Base-by-base conservation (phyloP, 2,329 filamentous ascomycete genomes). In the Sporothrix euskadiensis region DNA sequence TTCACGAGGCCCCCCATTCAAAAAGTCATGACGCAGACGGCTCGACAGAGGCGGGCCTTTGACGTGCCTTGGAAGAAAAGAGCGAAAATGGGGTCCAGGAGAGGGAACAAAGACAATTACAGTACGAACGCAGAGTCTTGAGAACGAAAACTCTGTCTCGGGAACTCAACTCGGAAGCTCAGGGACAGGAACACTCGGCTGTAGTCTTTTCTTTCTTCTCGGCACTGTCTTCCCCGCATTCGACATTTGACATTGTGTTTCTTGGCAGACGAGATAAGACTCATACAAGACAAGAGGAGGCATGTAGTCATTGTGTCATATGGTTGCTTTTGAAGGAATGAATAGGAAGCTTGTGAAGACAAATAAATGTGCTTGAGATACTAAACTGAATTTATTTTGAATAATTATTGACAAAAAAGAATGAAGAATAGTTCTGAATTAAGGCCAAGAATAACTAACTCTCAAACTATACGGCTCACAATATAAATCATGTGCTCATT, bases 11-110 rank as follows among this genome's bases (percentile, higher is more conserved):
- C 14, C 26, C 57, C 57, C 57, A 61, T 30, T 39, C 32, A 16
- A n/a, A 30, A 66, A 66, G 41, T 66, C 63, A 66, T 66, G 63
- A 66, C 63, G 63, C 63, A 49, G 41, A 49, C 12, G n/a, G 59
- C 56, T 35, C 30, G 56, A 59, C 56, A 14, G 35, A 39, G 44
- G 35, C 59, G 59, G 57, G 59, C 35, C 59, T n/a, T 65, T 44
- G 59, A 65, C 59, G n/a, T 65, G 59, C 59, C 59, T 44, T 65
- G 59, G 39, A 56, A 56, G 22, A 12, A 56, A 14, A 56, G 59
- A n/a, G 30, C 26, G 22, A 12, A 56, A 26, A 56, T 26, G 22
- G 52, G 52, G 52, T 30, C 52, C 22, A 56, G 52, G 52, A 30
- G 30, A 12, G 8, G 22, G 12, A 56, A 12, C 1, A 12, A 19